A percentile compares a stretch with the other conserved stretches of the same genome.
Conservation (phyloP, 2,329 filamentous ascomycete genomes). For the Xylariaceae sp. region DNA sequence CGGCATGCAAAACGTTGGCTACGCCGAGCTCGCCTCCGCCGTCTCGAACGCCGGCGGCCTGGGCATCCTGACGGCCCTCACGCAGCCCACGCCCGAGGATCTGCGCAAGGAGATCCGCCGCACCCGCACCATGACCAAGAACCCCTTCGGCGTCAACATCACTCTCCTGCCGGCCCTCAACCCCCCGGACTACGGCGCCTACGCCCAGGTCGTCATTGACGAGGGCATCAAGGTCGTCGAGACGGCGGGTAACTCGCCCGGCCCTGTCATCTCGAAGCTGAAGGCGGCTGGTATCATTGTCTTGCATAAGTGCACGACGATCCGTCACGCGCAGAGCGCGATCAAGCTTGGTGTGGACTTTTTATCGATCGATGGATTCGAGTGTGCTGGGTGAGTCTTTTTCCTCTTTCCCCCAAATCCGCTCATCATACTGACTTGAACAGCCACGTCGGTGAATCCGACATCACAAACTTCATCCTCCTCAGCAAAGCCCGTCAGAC, state of each 20-base stretch:
- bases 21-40: slow-evolving; percentile 70
- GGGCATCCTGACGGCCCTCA: slow-evolving; percentile 80
- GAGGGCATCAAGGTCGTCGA: slow-evolving; percentile 90
- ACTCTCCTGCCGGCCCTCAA: slow-evolving; percentile 86
- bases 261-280: slow-evolving; percentile 81
- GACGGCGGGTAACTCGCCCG: slow-evolving; percentile 83
- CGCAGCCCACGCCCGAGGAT: slow-evolving; percentile 85
- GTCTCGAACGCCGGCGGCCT: slow-evolving; percentile 79
- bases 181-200: slow-evolving; percentile 87
- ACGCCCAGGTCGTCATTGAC: slow-evolving; percentile 87
- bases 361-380: slow-evolving; percentile 93
- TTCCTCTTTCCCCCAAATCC: neutral
- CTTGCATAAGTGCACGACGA: slow-evolving; percentile 96
- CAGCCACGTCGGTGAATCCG: slow-evolving; percentile 73
- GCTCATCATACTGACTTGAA: neutral
- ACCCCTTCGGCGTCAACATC: slow-evolving; percentile 89
- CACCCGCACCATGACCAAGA: slow-evolving; percentile 72
- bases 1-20: slow-evolving; percentile 83
- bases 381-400: slow-evolving; percentile 69
- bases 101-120: slow-evolving; percentile 88
- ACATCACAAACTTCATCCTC: slow-evolving; percentile 87
- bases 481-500: slow-evolving; percentile 79
- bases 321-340: slow-evolving; percentile 85
- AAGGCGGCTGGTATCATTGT: slow-evolving; percentile 75
- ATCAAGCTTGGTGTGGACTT: slow-evolving; percentile 96